Base-by-base conservation (phyloP, 495 filamentous ascomycete genomes). In the Thermochaetoides thermophila region DNA sequence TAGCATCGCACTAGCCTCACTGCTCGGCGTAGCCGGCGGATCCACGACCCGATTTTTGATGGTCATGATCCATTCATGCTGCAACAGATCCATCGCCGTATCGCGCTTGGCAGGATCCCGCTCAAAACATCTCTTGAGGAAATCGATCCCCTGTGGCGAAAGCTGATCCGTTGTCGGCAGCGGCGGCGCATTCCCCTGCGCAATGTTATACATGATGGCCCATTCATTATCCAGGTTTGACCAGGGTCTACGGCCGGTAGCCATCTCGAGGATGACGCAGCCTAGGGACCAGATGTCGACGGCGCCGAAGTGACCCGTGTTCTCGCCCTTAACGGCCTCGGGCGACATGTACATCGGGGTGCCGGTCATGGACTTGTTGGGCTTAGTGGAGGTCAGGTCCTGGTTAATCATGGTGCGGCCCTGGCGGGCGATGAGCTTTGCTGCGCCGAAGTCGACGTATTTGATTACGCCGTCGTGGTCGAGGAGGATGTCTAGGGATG, bases 311-410 rank as follows among this genome's bases (percentile, higher is more conserved):
- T 84, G 80, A 22, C 69, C 82, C 17, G 63, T 57, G 38, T 74
- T 73, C 32, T 79, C 73, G 21, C 89, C 89, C 44, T 83, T 87
- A 58, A 97, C 96, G 28, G 93, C 84, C 62, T 97, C 89, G 15
- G 89, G 89, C 11, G 91, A 96, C 89, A 97, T 97, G 64, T 97
- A 97, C 89, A 97, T 97, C 16, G 89, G 89, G 22, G 89, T 97
- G 40, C 89, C 89, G 7, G 84, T 92, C 78, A 94, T 95, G 25
- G 81, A 84, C 51, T 83, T 83, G 51, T 91, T 83, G 40, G 81
- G 64, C 43, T 82, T 81, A 26, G 63, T 70, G 38, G 55, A 59
- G 25, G 69, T 60, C 3, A 68, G 56, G 29, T 65, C 60, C 15
- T 76, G 73, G n/a, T n/a, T n/a, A 15, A 77, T 71, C 11, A 91